Conservation (phyloP, 2,329 filamentous ascomycete genomes). For the Arthrinium phaeospermum region DNA sequence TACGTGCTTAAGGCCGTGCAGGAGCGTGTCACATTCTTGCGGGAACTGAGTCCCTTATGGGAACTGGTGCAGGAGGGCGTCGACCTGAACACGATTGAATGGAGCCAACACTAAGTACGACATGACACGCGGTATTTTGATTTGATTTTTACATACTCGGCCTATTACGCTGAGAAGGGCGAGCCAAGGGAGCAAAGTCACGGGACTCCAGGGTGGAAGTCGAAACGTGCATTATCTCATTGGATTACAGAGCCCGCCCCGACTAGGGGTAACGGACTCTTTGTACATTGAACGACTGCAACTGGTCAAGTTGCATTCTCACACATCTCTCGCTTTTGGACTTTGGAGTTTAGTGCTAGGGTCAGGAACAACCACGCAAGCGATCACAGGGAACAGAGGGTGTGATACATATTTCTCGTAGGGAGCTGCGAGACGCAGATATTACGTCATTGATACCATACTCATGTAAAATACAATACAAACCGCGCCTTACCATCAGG, state of each 20-base stretch:
- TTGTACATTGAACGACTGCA: slow-evolving; percentile 11
- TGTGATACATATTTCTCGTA: slow-evolving; percentile 2
- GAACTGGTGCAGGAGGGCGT: slow-evolving; percentile 97
- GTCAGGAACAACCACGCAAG: neutral
- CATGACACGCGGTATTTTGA: neutral
- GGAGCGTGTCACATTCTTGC: slow-evolving; percentile 88
- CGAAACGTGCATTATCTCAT: neutral
- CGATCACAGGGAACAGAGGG: neutral
- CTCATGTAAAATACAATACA: slow-evolving; percentile 9
- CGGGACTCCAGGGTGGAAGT: neutral
- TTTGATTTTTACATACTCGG: neutral
- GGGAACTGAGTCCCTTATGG: slow-evolving; percentile 95
- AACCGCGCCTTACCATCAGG: neutral
- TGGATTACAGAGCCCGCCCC: neutral
- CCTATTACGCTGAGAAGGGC: neutral
- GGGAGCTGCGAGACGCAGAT: neutral
- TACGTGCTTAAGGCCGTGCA: slow-evolving; percentile 95
- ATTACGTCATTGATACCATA: slow-evolving; percentile 17
- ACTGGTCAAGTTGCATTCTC: neutral
- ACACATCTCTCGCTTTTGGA: slow-evolving; percentile 10
- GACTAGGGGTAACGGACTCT: neutral
- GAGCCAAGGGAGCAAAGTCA: neutral
- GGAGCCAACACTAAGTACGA: slow-evolving; percentile 85
- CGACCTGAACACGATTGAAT: slow-evolving; percentile 94
- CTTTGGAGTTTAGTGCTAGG: neutral